Evolutionary conservation across 768 basidiomycete species (phyloP).

Genomic region (Russula lepida): DNA sequence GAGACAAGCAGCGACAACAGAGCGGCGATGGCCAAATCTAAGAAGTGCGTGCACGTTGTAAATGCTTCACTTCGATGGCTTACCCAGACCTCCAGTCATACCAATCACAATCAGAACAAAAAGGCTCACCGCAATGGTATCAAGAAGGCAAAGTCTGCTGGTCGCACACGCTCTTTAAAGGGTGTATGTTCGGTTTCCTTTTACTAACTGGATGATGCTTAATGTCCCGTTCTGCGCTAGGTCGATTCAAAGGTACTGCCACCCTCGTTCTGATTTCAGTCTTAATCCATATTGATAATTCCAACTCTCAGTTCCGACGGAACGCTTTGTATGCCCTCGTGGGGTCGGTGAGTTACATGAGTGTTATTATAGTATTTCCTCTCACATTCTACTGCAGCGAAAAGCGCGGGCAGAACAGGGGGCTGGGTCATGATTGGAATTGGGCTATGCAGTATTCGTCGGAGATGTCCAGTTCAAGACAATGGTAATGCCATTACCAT

Average conservation of each 20-base stretch:
- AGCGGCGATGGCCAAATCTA: constrained; percentile 87
- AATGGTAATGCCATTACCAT: background rate
- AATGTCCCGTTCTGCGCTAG: constrained; percentile 31
- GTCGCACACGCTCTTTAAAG: constrained; percentile 72
- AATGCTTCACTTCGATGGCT: constrained; percentile 1
- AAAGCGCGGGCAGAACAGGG: constrained; percentile 60
- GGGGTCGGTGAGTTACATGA: constrained; percentile 54
- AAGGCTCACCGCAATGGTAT: constrained; percentile 99
- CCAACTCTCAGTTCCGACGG: constrained; percentile 61
- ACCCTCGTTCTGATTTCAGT: background rate
- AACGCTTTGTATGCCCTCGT: constrained; percentile 64
- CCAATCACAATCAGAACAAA: constrained; percentile 92
- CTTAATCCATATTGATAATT: background rate
- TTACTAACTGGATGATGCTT: constrained; percentile 27
- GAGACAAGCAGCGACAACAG: constrained; percentile 17
- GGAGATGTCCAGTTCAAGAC: constrained; percentile 2
- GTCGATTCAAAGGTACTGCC: constrained; percentile 71
- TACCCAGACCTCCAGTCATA: constrained; percentile 46
- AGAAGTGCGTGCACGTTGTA: constrained; percentile 57
- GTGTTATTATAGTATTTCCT: background rate
- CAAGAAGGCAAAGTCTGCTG: constrained; percentile 60
- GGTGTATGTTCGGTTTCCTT: constrained; percentile 81
- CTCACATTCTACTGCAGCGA: constrained; percentile 35
- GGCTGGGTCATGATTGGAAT: constrained; percentile 33
- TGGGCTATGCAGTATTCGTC: background rate